Base-by-base conservation (phyloP, 352 stramenopile species). In the Phytophthora hibernalis region DNA sequence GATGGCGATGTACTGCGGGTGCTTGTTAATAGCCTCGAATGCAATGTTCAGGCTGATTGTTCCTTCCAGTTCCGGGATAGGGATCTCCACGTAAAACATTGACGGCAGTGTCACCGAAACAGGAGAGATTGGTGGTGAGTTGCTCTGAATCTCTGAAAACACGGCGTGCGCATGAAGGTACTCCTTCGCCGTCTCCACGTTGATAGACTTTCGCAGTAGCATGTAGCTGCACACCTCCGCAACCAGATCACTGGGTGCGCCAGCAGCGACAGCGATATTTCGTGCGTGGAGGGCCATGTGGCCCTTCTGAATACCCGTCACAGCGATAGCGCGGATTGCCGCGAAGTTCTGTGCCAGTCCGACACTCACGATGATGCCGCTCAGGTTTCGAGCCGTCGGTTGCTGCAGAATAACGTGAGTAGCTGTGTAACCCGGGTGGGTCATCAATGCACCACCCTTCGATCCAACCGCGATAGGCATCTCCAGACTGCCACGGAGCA, bases 261-360 rank as follows among this genome's bases (percentile, higher is more conserved):
- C 87, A 40, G 79, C 85, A n/a, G 85, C 87, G 12, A 96, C 85
- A 5, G 87, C 87, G 37, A 96, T 93, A 68, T 96, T 96, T 61
- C 87, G 83, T 20, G 87, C 87, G 31, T 96, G 87, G 47, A 96
- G 78, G 21, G 87, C 86, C 87, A 96, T 96, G 77, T 96, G 87
- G 45, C 87, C 87, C 52, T 91, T 88, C 50, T 96, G 87, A 65
- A 96, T 96, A 28, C 89, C 89, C 28, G 85, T 95, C 74, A 94
- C 85, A 9, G 89, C 89, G 37, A 96, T 89, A 31, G 89, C 89
- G 18, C 87, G 85, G 44, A 96, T 82, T 20, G 89, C 89, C 1
- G 87, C 89, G 64, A 95, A 92, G 74, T 96, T 96, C 65, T 96
- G 89, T 21, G 89, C 87, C 16, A 96, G 72, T 3, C 89, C 89